Base-by-base conservation (phyloP, 441 rosid genomes). In the Eugenia klotzschiana region DNA sequence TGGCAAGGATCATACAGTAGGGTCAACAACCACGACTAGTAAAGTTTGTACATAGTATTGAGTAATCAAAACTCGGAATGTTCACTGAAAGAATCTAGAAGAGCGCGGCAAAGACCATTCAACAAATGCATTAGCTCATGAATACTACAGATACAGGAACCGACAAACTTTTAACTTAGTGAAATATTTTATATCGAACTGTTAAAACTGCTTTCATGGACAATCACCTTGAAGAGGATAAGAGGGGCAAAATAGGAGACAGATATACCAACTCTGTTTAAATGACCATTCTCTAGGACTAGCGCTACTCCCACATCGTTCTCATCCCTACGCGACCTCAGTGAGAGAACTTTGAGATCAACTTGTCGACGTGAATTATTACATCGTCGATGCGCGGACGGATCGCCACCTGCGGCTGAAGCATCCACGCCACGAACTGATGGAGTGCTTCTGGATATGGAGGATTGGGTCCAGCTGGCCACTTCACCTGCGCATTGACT, bases 371-470 rank as follows among this genome's bases (percentile, higher is more conserved):
- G 12, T 96, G 99, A 86, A 96, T 90, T 83, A 97, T 89, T 50
- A 97, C 92, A 84, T 97, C 99, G 20, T 93, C 94, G 0, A 97
- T 96, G 87, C 85, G 79, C 2, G 99, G 99, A 74, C 98, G 97
- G 82, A 97, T 94, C 8, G 98, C 86, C 33, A 93, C 87, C 85
- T 94, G 98, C 1, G 99, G 95, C 89, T 96, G 99, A 85, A 97
- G 94, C 99, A 96, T 94, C 99, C 99, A 97, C 51, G 88, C 93
- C 80, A 97, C 95, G 25, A 97, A 97, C 87, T 95, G 94, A 86
- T 91, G 98, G 54, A 97, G 92, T 40, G 96, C 96, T 60, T 95
- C 98, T 18, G 98, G 99, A 77, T 95, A 96, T 29, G 94, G 90
- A 51, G 94, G 90, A 80, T 93, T 96, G 22, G 99, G 96, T 83